Conservation (phyloP, 2,329 filamentous ascomycete species). For the Trichoderma aggressivum region DNA sequence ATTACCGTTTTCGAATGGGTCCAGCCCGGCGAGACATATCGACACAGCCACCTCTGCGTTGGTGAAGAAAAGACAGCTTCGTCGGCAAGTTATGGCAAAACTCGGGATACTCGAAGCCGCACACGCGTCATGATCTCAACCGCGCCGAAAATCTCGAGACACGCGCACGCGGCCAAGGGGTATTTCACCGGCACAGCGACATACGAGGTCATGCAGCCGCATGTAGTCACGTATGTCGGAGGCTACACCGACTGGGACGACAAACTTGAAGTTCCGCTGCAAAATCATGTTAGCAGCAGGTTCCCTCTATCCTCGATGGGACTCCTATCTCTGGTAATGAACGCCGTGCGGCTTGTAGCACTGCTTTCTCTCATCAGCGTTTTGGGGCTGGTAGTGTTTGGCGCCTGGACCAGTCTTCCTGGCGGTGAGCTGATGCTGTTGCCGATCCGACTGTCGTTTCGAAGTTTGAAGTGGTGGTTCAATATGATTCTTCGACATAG, state of each 20-base stretch:
- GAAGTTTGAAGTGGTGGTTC: background rate
- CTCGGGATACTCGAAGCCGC: background rate
- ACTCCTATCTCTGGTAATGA: background rate
- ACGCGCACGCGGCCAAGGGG: slow-evolving; percentile 19
- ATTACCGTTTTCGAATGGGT: slow-evolving; percentile 29
- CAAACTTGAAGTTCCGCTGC: background rate
- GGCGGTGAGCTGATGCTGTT: background rate
- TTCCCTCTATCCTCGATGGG: background rate
- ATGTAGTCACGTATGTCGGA: slow-evolving; percentile 32
- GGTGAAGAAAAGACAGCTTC: slow-evolving; percentile 16
- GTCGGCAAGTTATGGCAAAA: background rate
- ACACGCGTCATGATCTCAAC: slow-evolving; percentile 35
- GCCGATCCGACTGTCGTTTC: background rate
- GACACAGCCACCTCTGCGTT: slow-evolving; percentile 24
- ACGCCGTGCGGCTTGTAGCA: background rate
- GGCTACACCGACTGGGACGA: slow-evolving; percentile 25
- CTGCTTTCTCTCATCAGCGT: background rate
- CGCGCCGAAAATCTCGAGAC: slow-evolving; percentile 26
- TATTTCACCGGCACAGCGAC: slow-evolving; percentile 20
- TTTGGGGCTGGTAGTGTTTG: background rate
- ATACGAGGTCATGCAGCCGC: slow-evolving; percentile 27
- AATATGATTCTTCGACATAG: background rate
- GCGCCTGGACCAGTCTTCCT: background rate
- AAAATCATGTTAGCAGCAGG: background rate
- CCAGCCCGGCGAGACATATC: slow-evolving; percentile 28